Evolutionary conservation across 768 basidiomycete genomes (phyloP), one percentile per base, ranked within the genome.

Genomic region (Naematelia encephala): DNA sequence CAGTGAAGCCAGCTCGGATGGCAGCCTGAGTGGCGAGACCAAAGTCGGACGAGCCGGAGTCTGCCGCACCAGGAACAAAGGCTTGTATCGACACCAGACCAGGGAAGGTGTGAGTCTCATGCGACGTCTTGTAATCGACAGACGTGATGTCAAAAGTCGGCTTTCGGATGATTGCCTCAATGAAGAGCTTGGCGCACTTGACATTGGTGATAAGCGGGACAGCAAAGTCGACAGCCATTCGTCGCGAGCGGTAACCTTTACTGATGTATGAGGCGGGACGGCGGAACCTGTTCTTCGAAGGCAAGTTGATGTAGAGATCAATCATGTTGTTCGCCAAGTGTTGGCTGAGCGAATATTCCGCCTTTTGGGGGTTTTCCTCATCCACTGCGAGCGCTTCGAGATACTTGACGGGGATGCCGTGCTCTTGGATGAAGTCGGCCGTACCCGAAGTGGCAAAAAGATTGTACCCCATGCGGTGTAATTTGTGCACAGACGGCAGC

Each of bases 251-350:
- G 77, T 98, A 98, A 5, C 96, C 96, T 75, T 96, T 93, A 77
- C 91, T 96, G 53, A 91, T 85, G 76, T 98, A 99, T 77, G 87
- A 93, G 13, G 96, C 93, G 4, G 96, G 96, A 19, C 96, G 88
- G 59, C 96, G 88, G 79, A 90, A 98, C 74, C 91, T 84, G 78
- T 99, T 98, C 80, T 91, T 96, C 42, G 94, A 97, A 1, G 96
- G 96, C 67, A 99, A 81, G 78, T 99, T 99, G 85, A 99, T 94
- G 78, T 97, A 99, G 86, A 98, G 89, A 79, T 99, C 96, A 75
- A 99, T 99, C 68, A 96, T 81, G 78, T 93, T 92, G 78, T 94
- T 94, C 57, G 73, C 77, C 61, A 99, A 80, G 80, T 99, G 96
- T 77, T 96, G 91, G 3, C 90, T 92, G 58, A 99, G 81, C 0